Evolutionary conservation across 2,329 filamentous ascomycete species (phyloP), one percentile per base, ranked within the genome.

Genomic region (Ceratocystis variospora): DNA sequence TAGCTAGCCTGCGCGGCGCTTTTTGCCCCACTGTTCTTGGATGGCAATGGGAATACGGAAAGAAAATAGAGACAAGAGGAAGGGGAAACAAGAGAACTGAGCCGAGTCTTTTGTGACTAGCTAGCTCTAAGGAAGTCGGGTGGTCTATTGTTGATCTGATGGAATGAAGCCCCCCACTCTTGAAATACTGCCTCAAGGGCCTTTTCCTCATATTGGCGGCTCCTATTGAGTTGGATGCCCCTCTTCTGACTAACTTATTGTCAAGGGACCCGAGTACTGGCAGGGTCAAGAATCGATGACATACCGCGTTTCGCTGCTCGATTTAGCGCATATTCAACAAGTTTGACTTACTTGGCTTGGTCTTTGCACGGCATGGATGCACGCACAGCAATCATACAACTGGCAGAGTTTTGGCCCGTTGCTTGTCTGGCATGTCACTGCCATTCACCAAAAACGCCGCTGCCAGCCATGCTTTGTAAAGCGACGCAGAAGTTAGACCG

Each of bases 251-350:
- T 59, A 59, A 59, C 53, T 33, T 33, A 7, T n/a, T 59, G 28
- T 19, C 53, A 8, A 59, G 28, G 17, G 12, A n/a, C 12, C 28
- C 6, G 7, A 33, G 28, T 7, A 10, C 53, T 59, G 53, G n/a
- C 28, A 59, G 53, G 53, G n/a, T 59, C 53, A 59, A 31, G 25
- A 59, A 59, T 59, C 53, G 53, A 59, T 59, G 53, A 59, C 53
- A 59, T 59, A 59, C 53, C 53, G 53, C 28, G 25, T 59, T 41
- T 59, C 5, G 17, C 28, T 37, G 10, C 17, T 31, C n/a, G 25
- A 28, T 22, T 50, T 57, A 17, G 17, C 53, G 33, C 12, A 17
- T 2, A 15, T 31, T 37, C 53, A 25, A n/a, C 53, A 41, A 41
- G 37, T 10, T 41, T 41, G 37, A 41, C 53, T 6, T 59, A 12